Percentiles rank a stretch among this genome's conserved stretches.
These are phyloP conservation scores for Nannizzia gypsea DNA, from an alignment of 2,329 filamentous ascomycete species.

Conservation along the genomic window DNA sequence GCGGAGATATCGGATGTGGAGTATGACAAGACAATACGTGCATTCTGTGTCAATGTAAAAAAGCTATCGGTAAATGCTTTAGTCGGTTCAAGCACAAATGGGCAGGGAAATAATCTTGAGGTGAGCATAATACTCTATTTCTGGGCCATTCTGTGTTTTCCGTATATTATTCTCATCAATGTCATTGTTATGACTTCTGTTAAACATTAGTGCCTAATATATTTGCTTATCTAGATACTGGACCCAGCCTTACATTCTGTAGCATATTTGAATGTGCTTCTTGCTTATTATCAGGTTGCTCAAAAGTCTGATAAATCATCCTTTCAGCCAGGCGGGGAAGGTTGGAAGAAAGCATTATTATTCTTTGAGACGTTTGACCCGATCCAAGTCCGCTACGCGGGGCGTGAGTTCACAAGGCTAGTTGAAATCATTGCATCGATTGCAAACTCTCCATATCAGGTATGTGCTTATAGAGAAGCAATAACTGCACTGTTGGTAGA, in stretches of 20 bases:
- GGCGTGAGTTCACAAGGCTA: constrained; percentile 24
- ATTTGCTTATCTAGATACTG: constrained; percentile 19
- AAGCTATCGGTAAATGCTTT: constrained; percentile 26
- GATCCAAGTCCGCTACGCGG: constrained; percentile 35
- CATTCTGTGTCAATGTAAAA: constrained; percentile 29
- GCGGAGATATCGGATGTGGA: constrained; percentile 27
- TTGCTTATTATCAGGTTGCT: constrained; percentile 34
- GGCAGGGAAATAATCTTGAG: constrained; percentile 26
- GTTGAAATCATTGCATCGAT: constrained; percentile 25
- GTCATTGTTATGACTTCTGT: background rate
- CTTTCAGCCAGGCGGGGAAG: constrained; percentile 31
- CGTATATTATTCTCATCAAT: background rate
- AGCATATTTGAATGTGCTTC: constrained; percentile 46
- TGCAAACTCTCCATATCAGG: constrained; percentile 27
- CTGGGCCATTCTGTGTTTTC: background rate
- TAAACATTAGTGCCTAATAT: background rate
- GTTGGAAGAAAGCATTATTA: constrained; percentile 40
- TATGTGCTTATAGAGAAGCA: constrained; percentile 14
- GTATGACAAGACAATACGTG: constrained; percentile 35
- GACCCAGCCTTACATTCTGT: constrained; percentile 49
- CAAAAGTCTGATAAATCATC: constrained; percentile 27
- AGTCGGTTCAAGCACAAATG: constrained; percentile 20
- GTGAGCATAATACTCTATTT: constrained; percentile 17
- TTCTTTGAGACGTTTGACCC: constrained; percentile 45
- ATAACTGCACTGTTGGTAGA: background rate